These are phyloP conservation scores for Citropsis articulata DNA, from an alignment of 345 rosid genomes.

Conservation along the genomic window DNA sequence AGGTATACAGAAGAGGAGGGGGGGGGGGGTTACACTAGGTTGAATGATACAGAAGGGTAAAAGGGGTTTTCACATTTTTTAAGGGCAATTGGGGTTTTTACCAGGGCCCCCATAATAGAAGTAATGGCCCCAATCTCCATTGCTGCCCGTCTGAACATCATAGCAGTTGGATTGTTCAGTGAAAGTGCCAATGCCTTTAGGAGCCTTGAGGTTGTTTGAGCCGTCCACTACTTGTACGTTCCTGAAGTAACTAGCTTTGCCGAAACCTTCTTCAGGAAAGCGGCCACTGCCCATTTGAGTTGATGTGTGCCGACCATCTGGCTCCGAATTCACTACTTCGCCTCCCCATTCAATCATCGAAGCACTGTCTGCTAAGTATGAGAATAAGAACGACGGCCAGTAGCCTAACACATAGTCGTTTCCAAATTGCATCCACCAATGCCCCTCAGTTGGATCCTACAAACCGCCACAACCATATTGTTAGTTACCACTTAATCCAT, in stretches of 20 bases:
- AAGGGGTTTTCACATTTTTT: constrained; percentile 13
- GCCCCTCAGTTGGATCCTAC: constrained; percentile 95
- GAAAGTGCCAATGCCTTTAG: constrained; percentile 83
- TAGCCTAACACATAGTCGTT: constrained; percentile 81
- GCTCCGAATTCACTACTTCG: constrained; percentile 87
- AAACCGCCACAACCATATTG: background rate
- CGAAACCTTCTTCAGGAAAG: constrained; percentile 94
- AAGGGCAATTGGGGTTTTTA: constrained; percentile 72
- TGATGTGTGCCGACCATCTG: constrained; percentile 80
- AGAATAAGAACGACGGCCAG: constrained; percentile 96
- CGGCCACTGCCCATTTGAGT: constrained; percentile 98
- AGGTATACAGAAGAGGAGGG: constrained; percentile 27
- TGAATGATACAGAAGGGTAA: constrained; percentile 50
- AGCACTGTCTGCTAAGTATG: constrained; percentile 85
- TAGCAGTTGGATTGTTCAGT: constrained; percentile 95
- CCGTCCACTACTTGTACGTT: constrained; percentile 83
- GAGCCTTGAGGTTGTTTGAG: constrained; percentile 92
- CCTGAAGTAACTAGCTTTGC: constrained; percentile 88
- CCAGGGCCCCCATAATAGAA: constrained; percentile 97
- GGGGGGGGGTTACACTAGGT: constrained; percentile 27
- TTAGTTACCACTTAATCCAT: background rate
- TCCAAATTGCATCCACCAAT: constrained; percentile 99
- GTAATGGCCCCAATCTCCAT: constrained; percentile 98
- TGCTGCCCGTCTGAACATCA: constrained; percentile 81
- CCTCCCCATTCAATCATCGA: constrained; percentile 99